Evolutionary conservation across 1,284 basidiomycete genomes (phyloP), one percentile per base, ranked within the genome.

Genomic region (Malassezia japonica): DNA sequence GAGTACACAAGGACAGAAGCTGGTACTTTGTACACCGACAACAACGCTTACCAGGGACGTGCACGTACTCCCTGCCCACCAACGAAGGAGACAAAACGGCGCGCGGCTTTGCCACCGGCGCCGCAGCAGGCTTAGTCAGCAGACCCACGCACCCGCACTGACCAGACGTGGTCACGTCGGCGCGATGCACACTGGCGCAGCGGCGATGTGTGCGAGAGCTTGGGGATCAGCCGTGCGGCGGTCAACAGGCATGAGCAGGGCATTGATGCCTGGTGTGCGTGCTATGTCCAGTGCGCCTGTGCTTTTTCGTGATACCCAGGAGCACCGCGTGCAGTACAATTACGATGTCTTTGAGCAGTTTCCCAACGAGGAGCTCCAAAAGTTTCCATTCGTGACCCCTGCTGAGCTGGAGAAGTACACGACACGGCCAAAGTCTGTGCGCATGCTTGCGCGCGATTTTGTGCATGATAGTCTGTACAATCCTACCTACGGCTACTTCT

Each of bases 401-500:
- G 34, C 45, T 2, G 43, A 59, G 1, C 60, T 70, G 6, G 60
- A 61, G 1, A n/a, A 39, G 16, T 28, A 21, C 10, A 46, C 49
- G 23, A 44, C 28, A 7, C 48, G 67, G 13, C 92, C 91, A 2
- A 81, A 78, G 18, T 77, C 81, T 46, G 89, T 91, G 42, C 87
- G 87, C 73, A 94, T 96, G 87, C 83, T 98, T 29, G 83, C 86
- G 39, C 80, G 94, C 55, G 92, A 99, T 76, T 99, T 87, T 73
- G 91, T 99, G 60, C 87, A 96, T 67, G 94, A 99, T 72, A 84
- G 86, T 16, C 76, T 99, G 36, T 99, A 98, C 77, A 96, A 99
- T 69, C 91, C 90, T 2, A 76, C 89, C 71, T 98, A 99, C 69
- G 94, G 94, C 32, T 99, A 99, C 76, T 98, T 99, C 72, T 55